Conservation (phyloP, 306 rosid species). For the Parietaria judaica region DNA sequence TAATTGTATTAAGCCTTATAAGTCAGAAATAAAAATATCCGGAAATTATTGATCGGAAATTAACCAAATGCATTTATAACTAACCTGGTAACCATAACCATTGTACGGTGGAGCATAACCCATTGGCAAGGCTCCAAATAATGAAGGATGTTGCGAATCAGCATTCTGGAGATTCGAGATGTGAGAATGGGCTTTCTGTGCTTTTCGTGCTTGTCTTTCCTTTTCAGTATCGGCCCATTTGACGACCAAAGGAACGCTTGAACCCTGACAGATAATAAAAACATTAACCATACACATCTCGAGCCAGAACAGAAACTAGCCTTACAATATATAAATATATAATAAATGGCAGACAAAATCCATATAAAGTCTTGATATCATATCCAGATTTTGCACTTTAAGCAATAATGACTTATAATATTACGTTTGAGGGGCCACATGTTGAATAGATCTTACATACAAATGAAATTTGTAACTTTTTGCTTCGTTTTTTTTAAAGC, state of each 20-base stretch:
- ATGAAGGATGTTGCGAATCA: constrained; percentile 77
- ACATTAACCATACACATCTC: constrained; percentile 11
- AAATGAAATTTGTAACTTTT: not conserved
- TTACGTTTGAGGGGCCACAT: too few species aligned
- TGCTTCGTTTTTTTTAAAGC: not conserved
- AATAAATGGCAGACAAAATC: not conserved
- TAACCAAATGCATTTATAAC: constrained; percentile 10
- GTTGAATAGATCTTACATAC: not conserved
- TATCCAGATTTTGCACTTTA: not conserved
- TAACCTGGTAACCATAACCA: constrained; percentile 95
- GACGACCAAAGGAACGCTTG: constrained; percentile 96
- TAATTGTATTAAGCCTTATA: too few species aligned
- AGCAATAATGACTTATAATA: not conserved
- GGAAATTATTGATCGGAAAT: not conserved
- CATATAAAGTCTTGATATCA: not conserved
- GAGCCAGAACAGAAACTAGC: not conserved
- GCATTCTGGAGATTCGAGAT: constrained; percentile 50
- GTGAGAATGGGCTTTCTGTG: constrained; percentile 90
- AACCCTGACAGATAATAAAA: constrained; percentile 49
- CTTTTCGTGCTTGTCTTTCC: constrained; percentile 97
- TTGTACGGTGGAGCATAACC: constrained; percentile 84
- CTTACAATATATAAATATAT: not conserved
- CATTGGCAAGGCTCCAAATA: constrained; percentile 90
- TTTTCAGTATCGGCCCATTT: constrained; percentile 99
- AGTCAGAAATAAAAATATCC: not conserved